These are phyloP conservation scores for Schizophyllum amplum DNA, from an alignment of 1,284 basidiomycete genomes.

Conservation along the genomic window DNA sequence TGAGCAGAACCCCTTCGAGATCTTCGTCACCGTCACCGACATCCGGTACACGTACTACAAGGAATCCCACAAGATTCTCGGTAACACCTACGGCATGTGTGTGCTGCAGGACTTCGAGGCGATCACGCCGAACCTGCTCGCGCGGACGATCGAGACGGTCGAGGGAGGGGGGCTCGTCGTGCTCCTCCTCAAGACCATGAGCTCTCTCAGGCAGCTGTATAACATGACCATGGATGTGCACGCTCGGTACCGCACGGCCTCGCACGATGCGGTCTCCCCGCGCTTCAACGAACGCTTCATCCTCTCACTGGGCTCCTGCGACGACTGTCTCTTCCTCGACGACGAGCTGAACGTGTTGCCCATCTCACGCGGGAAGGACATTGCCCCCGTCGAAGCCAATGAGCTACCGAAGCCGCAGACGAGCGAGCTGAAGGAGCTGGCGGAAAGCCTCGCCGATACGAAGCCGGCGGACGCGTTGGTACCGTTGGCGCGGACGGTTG, in stretches of 20 bases:
- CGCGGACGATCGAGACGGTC: slow-evolving; percentile 96
- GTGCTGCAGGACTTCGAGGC: slow-evolving; percentile 98
- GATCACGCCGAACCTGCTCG: slow-evolving; percentile 94
- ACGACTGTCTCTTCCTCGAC: slow-evolving; percentile 90
- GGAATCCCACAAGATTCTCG: slow-evolving; percentile 92
- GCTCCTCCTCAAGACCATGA: slow-evolving; percentile 92
- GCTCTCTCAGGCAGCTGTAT: slow-evolving; percentile 88
- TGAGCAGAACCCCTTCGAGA: slow-evolving; percentile 95
- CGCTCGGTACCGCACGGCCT: slow-evolving; percentile 84
- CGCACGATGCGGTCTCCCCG: slow-evolving; percentile 84
- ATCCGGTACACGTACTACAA: slow-evolving; percentile 94
- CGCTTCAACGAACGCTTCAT: slow-evolving; percentile 99
- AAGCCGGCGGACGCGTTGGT: slow-evolving; percentile 88
- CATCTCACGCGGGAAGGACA: slow-evolving; percentile 94
- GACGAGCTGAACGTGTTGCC: slow-evolving; percentile 98
- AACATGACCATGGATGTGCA: slow-evolving; percentile 98
- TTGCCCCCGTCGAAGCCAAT: slow-evolving; percentile 56
- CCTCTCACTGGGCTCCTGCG: slow-evolving; percentile 84
- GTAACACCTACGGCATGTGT: slow-evolving; percentile 97
- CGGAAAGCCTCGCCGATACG: slow-evolving; percentile 75
- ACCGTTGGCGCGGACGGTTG: slow-evolving; percentile 88
- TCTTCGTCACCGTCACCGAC: slow-evolving; percentile 98
- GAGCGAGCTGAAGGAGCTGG: slow-evolving; percentile 73
- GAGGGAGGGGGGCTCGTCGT: slow-evolving; percentile 95
- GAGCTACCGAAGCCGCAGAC: slow-evolving; percentile 41